These are phyloP conservation scores for Plasmodium cynomolgi DNA, from an alignment of 169 alveolate species.

Conservation along the genomic window DNA sequence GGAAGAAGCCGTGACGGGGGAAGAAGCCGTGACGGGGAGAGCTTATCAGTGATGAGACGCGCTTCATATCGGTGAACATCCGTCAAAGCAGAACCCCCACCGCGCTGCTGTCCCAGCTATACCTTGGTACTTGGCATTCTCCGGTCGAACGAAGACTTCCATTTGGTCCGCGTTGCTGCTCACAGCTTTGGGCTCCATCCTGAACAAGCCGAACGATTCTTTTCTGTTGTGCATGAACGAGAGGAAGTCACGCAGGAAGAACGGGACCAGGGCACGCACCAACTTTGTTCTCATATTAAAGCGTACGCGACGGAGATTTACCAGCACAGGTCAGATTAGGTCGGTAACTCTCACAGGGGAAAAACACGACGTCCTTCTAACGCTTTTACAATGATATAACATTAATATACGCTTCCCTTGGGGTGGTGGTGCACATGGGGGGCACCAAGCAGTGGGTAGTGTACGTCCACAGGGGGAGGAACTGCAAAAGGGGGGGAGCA, in stretches of 20 bases:
- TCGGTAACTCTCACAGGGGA: neutral
- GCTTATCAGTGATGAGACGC: neutral
- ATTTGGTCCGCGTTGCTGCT: neutral
- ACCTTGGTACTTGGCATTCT: constrained; percentile 13
- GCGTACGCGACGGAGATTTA: neutral
- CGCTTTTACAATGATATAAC: neutral
- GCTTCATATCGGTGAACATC: neutral
- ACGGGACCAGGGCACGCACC: neutral
- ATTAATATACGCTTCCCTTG: neutral
- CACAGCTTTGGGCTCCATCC: neutral
- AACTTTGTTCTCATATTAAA: neutral
- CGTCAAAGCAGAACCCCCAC: neutral
- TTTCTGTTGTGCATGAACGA: neutral
- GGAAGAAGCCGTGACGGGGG: too few species aligned
- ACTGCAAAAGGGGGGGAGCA: neutral
- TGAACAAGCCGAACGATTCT: neutral
- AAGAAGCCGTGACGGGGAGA: neutral
- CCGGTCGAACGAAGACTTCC: constrained; percentile 46
- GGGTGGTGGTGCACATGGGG: neutral
- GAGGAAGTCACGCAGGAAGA: neutral
- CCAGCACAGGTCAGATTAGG: neutral
- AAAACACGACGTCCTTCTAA: neutral
- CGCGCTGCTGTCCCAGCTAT: neutral
- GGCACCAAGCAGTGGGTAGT: neutral
- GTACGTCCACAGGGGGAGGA: neutral